Conservation (phyloP, 176 grass and related monocot species). For the Thalia dealbata region DNA sequence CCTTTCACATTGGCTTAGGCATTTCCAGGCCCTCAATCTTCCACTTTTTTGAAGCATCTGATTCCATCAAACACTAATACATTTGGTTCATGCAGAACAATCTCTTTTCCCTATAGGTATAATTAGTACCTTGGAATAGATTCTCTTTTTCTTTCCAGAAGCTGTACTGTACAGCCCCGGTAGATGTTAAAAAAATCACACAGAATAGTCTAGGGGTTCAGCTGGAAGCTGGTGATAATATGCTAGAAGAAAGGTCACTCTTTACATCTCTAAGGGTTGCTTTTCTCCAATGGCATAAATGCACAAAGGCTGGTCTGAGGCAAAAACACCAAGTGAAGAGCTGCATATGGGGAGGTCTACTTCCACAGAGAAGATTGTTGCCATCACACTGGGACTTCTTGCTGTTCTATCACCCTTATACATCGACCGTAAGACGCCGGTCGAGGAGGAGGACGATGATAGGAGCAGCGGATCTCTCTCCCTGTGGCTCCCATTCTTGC, state of each 20-base stretch:
- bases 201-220: neutral
- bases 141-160: slow-evolving; percentile 24
- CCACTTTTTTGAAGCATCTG: slow-evolving; percentile 38
- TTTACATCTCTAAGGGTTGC: neutral
- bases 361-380: slow-evolving; percentile 59
- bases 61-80: slow-evolving; percentile 21
- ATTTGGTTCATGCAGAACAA: slow-evolving; percentile 32
- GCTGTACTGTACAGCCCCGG: neutral
- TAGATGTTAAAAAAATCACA: neutral
- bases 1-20: neutral
- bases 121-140: slow-evolving; percentile 8
- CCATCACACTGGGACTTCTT: slow-evolving; percentile 43
- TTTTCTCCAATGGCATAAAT: slow-evolving; percentile 25
- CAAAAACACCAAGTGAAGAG: neutral
- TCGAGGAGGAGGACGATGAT: slow-evolving; percentile 44
- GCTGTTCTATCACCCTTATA: slow-evolving; percentile 84
- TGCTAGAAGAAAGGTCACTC: neutral
- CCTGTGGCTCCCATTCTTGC: slow-evolving; percentile 59
- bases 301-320: slow-evolving; percentile 5
- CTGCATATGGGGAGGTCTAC: slow-evolving; percentile 46
- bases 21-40: slow-evolving; percentile 8
- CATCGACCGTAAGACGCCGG: slow-evolving; percentile 40
- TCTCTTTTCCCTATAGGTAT: slow-evolving; percentile 27
- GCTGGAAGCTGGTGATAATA: too few species aligned
- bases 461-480: slow-evolving; percentile 21